Evolutionary conservation across 2,329 filamentous ascomycete genomes (phyloP), one percentile per base, ranked within the genome.

Genomic region (Leptographium galeiforme): DNA sequence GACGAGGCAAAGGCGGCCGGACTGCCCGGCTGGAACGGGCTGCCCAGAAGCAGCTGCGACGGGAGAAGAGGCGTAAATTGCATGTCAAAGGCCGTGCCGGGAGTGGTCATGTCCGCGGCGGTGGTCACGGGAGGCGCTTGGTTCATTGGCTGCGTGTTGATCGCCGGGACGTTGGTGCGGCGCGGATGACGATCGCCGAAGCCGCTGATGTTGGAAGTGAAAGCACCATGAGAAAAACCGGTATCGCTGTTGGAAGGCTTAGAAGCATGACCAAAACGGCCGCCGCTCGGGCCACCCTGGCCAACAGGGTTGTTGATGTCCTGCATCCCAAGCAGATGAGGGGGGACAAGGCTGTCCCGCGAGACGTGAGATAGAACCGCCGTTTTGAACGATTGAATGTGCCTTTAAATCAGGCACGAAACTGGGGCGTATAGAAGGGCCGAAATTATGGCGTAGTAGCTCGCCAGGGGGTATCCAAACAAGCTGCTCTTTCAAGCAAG

Each of bases 41-140:
- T 96, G 48, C 93, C 93, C 50, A 97, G 84, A 32, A 98, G 81
- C 62, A 98, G 76, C 70, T 96, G 89, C 38, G 91, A 97, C 39
- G 93, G 93, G 40, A 98, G 81, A 60, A 98, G 78, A 59, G 93
- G 91, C 12, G 93, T 96, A 70, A 96, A 97, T 71, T 97, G 93
- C 91, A 97, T 96, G 65, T 97, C 93, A 65, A 89, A 95, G 45
- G 80, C 89, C 51, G 89, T 91, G 45, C 87, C 89, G 16, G 93
- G 90, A 30, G 87, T 91, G 60, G 85, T 77, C 80, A 95, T 81
- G 59, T 95, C 89, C 62, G 77, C 38, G 3, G 52, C 33, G 2
- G 52, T 39, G 63, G 78, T 76, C 51, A 69, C 68, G 33, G 71
- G 68, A 19, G 68, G 62, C 32, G 60, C 59, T 57, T 68, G 68